These are phyloP conservation scores for Gossypium raimondii DNA, from an alignment of 345 rosid species.

Conservation along the genomic window DNA sequence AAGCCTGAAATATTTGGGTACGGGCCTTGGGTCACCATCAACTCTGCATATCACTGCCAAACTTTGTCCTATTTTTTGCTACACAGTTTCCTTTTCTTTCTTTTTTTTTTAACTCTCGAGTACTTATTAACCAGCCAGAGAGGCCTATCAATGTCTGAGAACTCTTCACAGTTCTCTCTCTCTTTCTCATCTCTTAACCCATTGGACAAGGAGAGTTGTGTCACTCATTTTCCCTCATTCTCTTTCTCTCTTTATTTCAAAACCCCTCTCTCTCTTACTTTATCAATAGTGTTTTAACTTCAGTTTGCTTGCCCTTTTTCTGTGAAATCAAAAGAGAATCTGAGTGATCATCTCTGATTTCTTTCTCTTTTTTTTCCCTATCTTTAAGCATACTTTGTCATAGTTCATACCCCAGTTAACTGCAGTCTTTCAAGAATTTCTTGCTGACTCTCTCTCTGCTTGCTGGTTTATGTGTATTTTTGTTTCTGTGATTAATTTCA, in stretches of 20 bases:
- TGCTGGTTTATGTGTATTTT: background rate
- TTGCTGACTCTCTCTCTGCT: conserved; percentile 1
- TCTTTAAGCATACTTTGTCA: conserved; percentile 8
- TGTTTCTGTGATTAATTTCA: background rate
- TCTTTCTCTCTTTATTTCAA: conserved; percentile 16
- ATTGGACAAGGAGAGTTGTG: conserved; percentile 11
- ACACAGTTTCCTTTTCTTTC: conserved; percentile 14
- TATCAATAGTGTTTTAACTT: conserved; percentile 43
- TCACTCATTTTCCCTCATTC: conserved; percentile 2
- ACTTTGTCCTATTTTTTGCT: conserved; percentile 35
- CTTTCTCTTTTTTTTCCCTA: background rate
- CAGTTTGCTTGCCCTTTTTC: conserved; percentile 41
- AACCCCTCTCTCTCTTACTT: conserved; percentile 28
- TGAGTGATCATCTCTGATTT: conserved; percentile 32
- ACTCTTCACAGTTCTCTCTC: too few relatives aligned
- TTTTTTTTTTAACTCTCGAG: background rate
- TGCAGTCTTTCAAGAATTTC: conserved; percentile 19
- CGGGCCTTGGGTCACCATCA: conserved; percentile 31
- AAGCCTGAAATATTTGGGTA: background rate
- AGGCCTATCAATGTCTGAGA: background rate
- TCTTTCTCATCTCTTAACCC: conserved; percentile 25
- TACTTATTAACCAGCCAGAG: conserved; percentile 5
- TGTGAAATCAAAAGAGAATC: conserved; percentile 26
- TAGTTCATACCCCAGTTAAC: conserved; percentile 11
- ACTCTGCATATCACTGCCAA: conserved; percentile 18